phyloP scores from a whole-genome alignment of 2,329 filamentous ascomycete genomes.

The Neofusicoccum kwambonambiense region DNA sequence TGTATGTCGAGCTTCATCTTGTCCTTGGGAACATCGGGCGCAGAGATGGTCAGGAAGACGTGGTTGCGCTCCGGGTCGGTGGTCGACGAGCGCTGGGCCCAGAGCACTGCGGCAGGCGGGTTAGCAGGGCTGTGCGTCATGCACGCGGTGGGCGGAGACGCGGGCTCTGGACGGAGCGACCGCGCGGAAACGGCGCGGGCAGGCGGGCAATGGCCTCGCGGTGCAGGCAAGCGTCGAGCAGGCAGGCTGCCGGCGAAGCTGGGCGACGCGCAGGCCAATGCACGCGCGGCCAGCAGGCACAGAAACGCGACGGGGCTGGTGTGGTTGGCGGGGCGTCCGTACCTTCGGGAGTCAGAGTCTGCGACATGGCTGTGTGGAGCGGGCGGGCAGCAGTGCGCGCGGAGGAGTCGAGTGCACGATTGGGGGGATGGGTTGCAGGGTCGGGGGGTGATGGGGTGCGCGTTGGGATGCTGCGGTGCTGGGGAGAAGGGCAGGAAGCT shows the following conservation, averaged over 20 bases:
- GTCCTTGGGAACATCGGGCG: conserved; percentile 75
- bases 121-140: conserved; percentile 23
- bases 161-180: conserved; percentile 67
- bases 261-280: background rate
- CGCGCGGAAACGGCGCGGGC: conserved; percentile 83
- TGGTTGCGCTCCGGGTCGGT: conserved; percentile 85
- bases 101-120: conserved; percentile 63
- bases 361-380: conserved; percentile 20
- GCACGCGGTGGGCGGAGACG: conserved; percentile 74
- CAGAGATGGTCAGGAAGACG: conserved; percentile 88
- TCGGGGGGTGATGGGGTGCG: conserved; percentile 12
- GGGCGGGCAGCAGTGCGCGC: background rate
- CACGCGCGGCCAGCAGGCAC: background rate
- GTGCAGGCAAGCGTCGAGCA: conserved; percentile 22
- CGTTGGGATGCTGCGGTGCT: conserved; percentile 1
- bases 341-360: conserved; percentile 40
- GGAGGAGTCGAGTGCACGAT: background rate
- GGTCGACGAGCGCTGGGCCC: conserved; percentile 91
- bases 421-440: background rate
- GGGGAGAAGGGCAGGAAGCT: conserved; percentile 6
- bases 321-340: conserved; percentile 28
- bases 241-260: background rate
- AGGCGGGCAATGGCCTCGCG: conserved; percentile 71
- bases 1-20: conserved; percentile 82
- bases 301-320: conserved; percentile 3